Evolutionary conservation across 2,329 filamentous ascomycete species (phyloP), one percentile per base, ranked within the genome.

Genomic region (Aspergillus neoniger): DNA sequence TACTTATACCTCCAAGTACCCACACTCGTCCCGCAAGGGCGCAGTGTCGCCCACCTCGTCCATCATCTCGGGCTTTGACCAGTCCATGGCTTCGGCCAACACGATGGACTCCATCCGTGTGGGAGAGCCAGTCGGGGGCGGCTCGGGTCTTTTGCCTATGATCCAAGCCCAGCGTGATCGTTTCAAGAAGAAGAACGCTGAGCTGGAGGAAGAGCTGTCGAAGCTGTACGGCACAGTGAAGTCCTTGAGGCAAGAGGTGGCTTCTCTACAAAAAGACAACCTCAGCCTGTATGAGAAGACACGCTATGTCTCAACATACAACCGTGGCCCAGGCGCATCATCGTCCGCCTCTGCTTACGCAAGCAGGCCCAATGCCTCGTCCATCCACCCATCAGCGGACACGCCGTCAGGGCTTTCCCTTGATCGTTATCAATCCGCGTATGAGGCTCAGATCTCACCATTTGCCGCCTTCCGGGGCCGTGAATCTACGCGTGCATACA

Each of bases 241-340:
- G 19, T 90, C 93, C 38, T 82, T 99, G 50, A 88, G 95, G 47
- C 91, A 96, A 69, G 95, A 99, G 74, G 87, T 98, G 62, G 89
- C 92, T 5, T 91, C 92, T 1, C 81, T 99, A 43, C 96, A 99
- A 73, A 96, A 93, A 75, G 95, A 99, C 77, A 99, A 99, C 73
- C 83, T 99, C 38, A 92, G 90, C 69, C 83, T 99, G 7, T 99
- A 99, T 76, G 95, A 99, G 77, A 99, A 98, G 83, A 96, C 94
- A 17, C 87, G 95, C 67, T 99, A 99, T 74, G 88, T 98, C 23
- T 96, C 92, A 6, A 93, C 91, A 2, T 99, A 97, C 81, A 96
- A 89, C 75, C 88, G 93, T 56, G 85, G 85, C 49, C 85, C 84
- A 14, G 83, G 83, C 5, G 83, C 85, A 19, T 77, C 80, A 1